These are phyloP conservation scores for Aspergillus puulaauensis DNA, from an alignment of 2,329 filamentous ascomycete genomes.

Conservation along the genomic window DNA sequence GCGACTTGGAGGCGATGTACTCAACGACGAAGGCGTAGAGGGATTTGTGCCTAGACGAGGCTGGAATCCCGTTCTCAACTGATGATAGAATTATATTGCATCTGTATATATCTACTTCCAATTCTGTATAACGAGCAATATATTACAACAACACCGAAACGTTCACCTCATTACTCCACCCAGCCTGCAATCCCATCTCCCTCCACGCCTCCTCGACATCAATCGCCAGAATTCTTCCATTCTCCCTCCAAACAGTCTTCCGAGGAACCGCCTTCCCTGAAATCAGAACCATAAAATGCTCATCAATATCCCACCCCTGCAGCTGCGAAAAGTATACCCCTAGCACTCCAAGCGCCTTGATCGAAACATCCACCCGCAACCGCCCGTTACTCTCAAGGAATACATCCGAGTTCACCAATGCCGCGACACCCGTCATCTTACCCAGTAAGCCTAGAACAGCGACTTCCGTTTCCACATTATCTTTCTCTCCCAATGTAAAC, in stretches of 20 bases:
- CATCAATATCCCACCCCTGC: conserved; percentile 57
- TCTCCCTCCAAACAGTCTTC: conserved; percentile 62
- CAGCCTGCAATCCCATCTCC: conserved; percentile 65
- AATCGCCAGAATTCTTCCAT: conserved; percentile 66
- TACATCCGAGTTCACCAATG: conserved; percentile 64
- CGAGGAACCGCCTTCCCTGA: conserved; percentile 68
- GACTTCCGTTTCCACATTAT: conserved; percentile 42
- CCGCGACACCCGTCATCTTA: conserved; percentile 88
- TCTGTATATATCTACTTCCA: not conserved
- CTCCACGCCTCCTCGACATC: conserved; percentile 77
- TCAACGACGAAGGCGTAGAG: conserved; percentile 61
- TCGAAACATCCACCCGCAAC: conserved; percentile 63
- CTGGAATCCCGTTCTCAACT: conserved; percentile 49
- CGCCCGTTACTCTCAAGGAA: conserved; percentile 59
- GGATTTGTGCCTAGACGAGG: conserved; percentile 59
- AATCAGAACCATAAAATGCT: conserved; percentile 73
- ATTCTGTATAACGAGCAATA: not conserved
- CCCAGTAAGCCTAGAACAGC: conserved; percentile 75
- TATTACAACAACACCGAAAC: conserved; percentile 57
- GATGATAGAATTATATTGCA: not conserved
- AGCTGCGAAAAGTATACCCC: conserved; percentile 77
- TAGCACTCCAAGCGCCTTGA: conserved; percentile 74
- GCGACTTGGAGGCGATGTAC: conserved; percentile 57
- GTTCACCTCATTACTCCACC: conserved; percentile 78
- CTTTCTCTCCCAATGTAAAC: conserved; percentile 45